phyloP scores from a whole-genome alignment of 2,329 filamentous ascomycete species.

The Aspergillus thermomutatus region DNA sequence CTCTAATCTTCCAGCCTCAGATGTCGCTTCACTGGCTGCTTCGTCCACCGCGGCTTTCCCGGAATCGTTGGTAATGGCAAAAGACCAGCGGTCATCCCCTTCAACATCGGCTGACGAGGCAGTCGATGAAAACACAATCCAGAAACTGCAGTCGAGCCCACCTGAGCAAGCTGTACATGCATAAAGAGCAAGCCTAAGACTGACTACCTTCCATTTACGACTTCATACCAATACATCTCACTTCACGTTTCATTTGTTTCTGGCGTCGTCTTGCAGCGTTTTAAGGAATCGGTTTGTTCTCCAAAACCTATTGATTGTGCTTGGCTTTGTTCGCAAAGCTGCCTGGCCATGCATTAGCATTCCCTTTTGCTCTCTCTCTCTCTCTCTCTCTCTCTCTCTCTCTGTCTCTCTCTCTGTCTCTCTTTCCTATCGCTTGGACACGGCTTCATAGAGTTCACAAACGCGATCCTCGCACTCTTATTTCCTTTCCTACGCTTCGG shows the following conservation, averaged over 20 bases:
- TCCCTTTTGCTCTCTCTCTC: neutral
- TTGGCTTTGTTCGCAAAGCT: neutral
- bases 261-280: neutral
- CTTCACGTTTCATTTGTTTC: neutral
- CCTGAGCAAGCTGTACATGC: conserved; percentile 28
- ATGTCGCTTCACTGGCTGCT: neutral
- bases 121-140: conserved; percentile 14
- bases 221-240: conserved; percentile 6
- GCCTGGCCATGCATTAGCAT: neutral
- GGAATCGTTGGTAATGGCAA: neutral
- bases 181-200: conserved; percentile 11
- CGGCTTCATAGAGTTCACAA: neutral
- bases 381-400: neutral
- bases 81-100: conserved; percentile 6
- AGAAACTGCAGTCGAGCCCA: conserved; percentile 18
- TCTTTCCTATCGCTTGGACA: neutral
- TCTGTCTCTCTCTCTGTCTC: neutral
- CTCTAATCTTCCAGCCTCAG: conserved; percentile 1
- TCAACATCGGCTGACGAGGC: conserved; percentile 1
- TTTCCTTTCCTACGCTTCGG: neutral
- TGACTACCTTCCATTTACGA: conserved; percentile 7
- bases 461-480: neutral
- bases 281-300: neutral
- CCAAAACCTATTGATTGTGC: neutral
- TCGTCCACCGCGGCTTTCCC: conserved; percentile 1